Evolutionary conservation across 1,139 yeast genomes (phyloP), one percentile per base, ranked within the genome.

Genomic region (Candida sojae): DNA sequence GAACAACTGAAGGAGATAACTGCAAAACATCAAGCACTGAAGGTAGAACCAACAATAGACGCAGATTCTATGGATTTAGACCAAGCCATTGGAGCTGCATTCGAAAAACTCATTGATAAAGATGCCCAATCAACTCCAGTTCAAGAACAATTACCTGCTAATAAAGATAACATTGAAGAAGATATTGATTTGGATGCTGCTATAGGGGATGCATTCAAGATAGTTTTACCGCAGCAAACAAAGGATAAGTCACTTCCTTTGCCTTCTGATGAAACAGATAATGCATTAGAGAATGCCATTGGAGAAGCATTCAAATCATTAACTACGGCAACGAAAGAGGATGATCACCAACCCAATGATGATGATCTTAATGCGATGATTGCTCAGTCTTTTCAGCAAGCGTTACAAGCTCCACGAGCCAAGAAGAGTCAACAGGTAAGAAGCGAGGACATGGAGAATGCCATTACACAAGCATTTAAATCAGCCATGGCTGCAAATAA

Each of bases 381-480:
- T 33, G 45, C 60, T 4, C 53, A 56, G 12, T 58, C 61, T 7
- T 54, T 68, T n/a, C 66, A 66, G 39, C 54, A 51, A 32, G 45
- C 42, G 21, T 40, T 51, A 5, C 45, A 42, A 4, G 26, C 42
- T 2, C 30, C 47, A 36, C 45, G 25, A 38, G 10, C 21, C 10
- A 33, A 45, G 42, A 25, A 41, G 34, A 30, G 8, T 17, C 35
- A 28, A 23, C 37, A 23, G 30, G 11, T 32, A 7, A 21, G 40
- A 17, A 28, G 17, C n/a, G 53, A 56, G 12, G 59, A 58, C 35
- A 61, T 67, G 57, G 68, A 67, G 46, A 63, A 57, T 54, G 73
- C 68, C 11, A 70, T 70, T 23, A 60, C 68, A 2, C 70, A 62
- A 48, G 75, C 76, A 0, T 68, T 71, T 52, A 64, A 62, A 41